Evolutionary conservation across 2,329 filamentous ascomycete species (phyloP).

Genomic region (Alternaria sp.): DNA sequence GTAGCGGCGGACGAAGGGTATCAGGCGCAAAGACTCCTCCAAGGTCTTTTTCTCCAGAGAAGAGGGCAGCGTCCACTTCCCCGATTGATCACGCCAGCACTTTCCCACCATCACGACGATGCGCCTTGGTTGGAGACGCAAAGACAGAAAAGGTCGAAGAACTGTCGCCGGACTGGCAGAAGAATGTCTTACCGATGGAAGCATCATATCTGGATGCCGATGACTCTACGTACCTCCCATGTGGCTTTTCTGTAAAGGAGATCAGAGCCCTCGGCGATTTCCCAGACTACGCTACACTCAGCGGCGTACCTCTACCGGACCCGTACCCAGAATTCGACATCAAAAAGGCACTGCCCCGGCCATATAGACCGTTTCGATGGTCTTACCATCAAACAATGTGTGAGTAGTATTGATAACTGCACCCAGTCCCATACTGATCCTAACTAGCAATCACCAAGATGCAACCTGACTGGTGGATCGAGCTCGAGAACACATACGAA

Average conservation of each 20-base stretch:
- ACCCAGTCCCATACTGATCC: constrained; percentile 7
- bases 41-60: constrained; percentile 59
- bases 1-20: constrained; percentile 49
- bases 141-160: constrained; percentile 28
- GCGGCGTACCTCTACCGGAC: constrained; percentile 73
- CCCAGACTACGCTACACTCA: constrained; percentile 77
- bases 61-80: constrained; percentile 42
- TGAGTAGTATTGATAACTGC: constrained; percentile 53
- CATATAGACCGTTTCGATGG: constrained; percentile 84
- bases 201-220: constrained; percentile 35
- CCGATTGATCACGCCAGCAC: constrained; percentile 51
- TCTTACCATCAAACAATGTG: constrained; percentile 91
- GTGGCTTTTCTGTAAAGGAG: constrained; percentile 73
- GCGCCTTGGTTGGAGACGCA: constrained; percentile 49
- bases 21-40: constrained; percentile 61
- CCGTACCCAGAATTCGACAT: constrained; percentile 72
- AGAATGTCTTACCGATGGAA: constrained; percentile 32
- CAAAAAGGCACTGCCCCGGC: constrained; percentile 70
- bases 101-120: constrained; percentile 61
- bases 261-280: constrained; percentile 75
- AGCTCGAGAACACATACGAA: constrained; percentile 77
- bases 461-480: constrained; percentile 87
- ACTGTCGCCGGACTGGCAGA: constrained; percentile 29
- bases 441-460: constrained; percentile 73
- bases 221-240: constrained; percentile 62